Conservation (phyloP, 352 stramenopile genomes). For the Globisporangium spinosum region DNA sequence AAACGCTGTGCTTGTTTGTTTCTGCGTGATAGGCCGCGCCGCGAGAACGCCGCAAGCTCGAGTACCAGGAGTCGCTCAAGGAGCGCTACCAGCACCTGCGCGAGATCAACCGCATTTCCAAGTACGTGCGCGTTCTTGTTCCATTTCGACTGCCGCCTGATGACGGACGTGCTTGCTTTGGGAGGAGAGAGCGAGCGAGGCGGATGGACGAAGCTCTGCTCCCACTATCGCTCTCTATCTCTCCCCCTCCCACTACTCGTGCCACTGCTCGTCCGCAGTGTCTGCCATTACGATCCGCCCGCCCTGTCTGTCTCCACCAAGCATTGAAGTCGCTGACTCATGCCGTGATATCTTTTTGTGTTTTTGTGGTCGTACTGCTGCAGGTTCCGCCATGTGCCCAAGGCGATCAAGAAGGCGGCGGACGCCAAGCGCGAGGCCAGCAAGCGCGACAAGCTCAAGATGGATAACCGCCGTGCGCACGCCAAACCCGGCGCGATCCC, state of each 20-base stretch:
- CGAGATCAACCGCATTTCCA: slow-evolving; percentile 92
- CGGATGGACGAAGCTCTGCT: background rate
- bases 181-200: background rate
- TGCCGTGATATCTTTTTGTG: background rate
- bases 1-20: too few relatives aligned
- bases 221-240: slow-evolving; percentile 4
- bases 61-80: slow-evolving; percentile 97
- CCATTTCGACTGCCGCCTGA: background rate
- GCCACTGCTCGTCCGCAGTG: background rate
- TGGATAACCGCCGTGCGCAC: slow-evolving; percentile 78
- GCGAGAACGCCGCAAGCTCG: slow-evolving; percentile 88
- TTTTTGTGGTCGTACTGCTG: slow-evolving; percentile 19
- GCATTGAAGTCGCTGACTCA: background rate
- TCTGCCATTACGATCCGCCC: background rate
- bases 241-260: background rate
- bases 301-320: background rate
- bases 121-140: slow-evolving; percentile 44
- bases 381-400: slow-evolving; percentile 94
- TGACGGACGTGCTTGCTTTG: background rate
- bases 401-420: slow-evolving; percentile 97
- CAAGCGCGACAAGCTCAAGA: slow-evolving; percentile 84
- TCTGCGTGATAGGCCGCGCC: slow-evolving; percentile 27
- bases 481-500: slow-evolving; percentile 71
- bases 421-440: slow-evolving; percentile 81
- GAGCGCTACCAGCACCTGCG: slow-evolving; percentile 93